Evolutionary conservation across 2,329 filamentous ascomycete species (phyloP), one percentile per base, ranked within the genome.

Genomic region (Colletotrichum camelliae): DNA sequence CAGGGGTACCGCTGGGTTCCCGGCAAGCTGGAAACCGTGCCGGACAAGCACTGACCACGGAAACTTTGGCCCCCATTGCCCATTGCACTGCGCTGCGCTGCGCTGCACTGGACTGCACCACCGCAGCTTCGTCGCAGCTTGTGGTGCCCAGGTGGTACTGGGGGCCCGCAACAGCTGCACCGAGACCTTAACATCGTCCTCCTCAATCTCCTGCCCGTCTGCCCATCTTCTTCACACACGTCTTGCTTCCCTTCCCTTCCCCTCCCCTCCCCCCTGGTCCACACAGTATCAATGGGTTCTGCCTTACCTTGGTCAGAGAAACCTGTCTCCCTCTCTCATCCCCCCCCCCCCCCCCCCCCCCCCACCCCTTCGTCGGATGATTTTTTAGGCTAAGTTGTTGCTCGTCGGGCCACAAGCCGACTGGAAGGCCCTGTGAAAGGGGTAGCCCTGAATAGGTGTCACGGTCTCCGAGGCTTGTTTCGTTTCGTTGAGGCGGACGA

Each of bases 401-500:
- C 64, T 68, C 48, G 39, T 68, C 73, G 73, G 73, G 48, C 70
- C 64, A 68, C 35, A 68, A 73, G 64, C 70, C 73, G 73, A 68
- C 64, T 65, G 57, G 70, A 31, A 33, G 68, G 58, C 39, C 31
- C 52, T 48, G 43, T 68, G 57, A 68, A 75, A 64, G 70, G 73
- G 62, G 61, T 52, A 60, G 73, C 58, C 69, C 70, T 73, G 73
- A 64, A 73, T 64, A 73, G 70, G 73, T 75, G 73, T 75, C 73
- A 75, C 73, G 73, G 73, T 52, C 58, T 75, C 57, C 73, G 73
- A 75, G 73, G 73, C 73, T 75, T 75, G 70, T 75, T 75, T 75
- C 73, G 73, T 75, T 75, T 75, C 73, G 73, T 75, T 75, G 73
- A 75, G 69, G 73, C 64, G 70, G 70, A 64, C 73, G 48, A 75